These are phyloP conservation scores for Nematodospora valgi DNA, from an alignment of 805 yeast genomes.

Conservation along the genomic window DNA sequence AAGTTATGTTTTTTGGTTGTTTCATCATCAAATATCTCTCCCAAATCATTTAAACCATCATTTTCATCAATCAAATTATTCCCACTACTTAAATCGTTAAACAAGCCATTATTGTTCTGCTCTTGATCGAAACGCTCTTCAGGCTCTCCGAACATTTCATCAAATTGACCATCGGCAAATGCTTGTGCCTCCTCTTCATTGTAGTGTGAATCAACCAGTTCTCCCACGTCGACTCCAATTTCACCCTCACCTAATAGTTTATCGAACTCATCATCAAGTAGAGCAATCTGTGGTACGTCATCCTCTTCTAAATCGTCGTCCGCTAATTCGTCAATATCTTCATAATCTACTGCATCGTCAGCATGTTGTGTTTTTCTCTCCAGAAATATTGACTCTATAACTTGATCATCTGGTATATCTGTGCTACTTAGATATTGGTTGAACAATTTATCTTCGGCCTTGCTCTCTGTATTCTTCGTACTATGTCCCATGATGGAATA, in stretches of 20 bases:
- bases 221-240: slow-evolving; percentile 6
- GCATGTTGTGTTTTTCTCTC: slow-evolving; percentile 60
- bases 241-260: slow-evolving; percentile 15
- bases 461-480: slow-evolving; percentile 1
- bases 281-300: slow-evolving; percentile 1
- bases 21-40: slow-evolving; percentile 19
- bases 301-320: slow-evolving; percentile 51
- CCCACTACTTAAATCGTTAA: slow-evolving; percentile 13
- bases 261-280: slow-evolving; percentile 22
- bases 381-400: slow-evolving; percentile 36
- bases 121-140: slow-evolving; percentile 19
- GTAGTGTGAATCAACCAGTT: not conserved
- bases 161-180: slow-evolving; percentile 38
- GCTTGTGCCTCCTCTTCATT: slow-evolving; percentile 23
- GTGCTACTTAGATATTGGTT: slow-evolving; percentile 16
- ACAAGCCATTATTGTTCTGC: slow-evolving; percentile 17
- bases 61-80: slow-evolving; percentile 9
- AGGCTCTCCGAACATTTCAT: slow-evolving; percentile 33
- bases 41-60: slow-evolving; percentile 24
- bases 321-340: slow-evolving; percentile 91
- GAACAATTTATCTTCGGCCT: slow-evolving; percentile 13
- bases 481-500: slow-evolving; percentile 8
- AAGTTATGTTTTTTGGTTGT: slow-evolving; percentile 15
- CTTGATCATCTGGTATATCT: slow-evolving; percentile 35
- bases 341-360: slow-evolving; percentile 90